Base-by-base conservation (phyloP, 768 basidiomycete species). In the Serendipita vermifera region DNA sequence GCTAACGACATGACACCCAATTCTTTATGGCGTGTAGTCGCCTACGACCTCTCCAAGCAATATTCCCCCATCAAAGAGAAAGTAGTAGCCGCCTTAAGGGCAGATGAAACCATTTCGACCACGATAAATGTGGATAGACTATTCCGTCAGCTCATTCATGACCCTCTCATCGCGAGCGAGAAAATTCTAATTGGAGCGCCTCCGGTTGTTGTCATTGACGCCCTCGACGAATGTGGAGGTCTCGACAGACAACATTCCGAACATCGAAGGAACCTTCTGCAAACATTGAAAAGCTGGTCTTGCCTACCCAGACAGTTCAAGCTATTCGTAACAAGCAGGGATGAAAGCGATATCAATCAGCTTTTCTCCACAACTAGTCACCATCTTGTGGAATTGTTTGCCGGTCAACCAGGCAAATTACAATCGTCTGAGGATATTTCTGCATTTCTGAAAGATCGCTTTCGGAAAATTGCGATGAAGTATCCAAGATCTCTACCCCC, bases 151-250 rank as follows among this genome's bases (percentile, higher is more conserved):
- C 56, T 65, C 3, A 62, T 67, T 22, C 54, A 62, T 38, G 63
- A 60, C 33, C 61, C 65, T 3, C 54, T 65, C 39, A 57, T 22
- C 11, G 48, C 20, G 22, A 55, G 54, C 31, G 43, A 15, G 55
- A 51, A 11, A 38, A 58, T 15, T 40, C 59, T 5, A 29, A 55
- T 15, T 3, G 20, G 20, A 20, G 17, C 15, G n/a, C 24, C 27
- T 20, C 59, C 60, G 2, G 59, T 65, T 6, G 57, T 68, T 31
- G 62, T 69, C 4, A 59, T 70, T 33, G 69, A 70, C 57, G 69
- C 68, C 3, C 38, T 67, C 38, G 69, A 70, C 39, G 66, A 69
- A 51, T 67, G 65, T 57, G 65, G 65, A 7, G 62, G 63, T 5
- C 43, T 61, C 1, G 55, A 57, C 32, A 57, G 62, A 4, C n/a